phyloP scores from a whole-genome alignment of 78 protist species.

The Dictyostelium discoideum region dicty_2.7 NC_007091.3:2356501-2357000 shows the following conservation, averaged over 20 bases:
- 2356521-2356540: background rate
- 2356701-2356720: conserved; percentile 65
- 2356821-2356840: conserved; percentile 42
- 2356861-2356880: background rate
- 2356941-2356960: conserved; percentile 1
- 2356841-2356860: conserved; percentile 1
- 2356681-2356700: conserved; percentile 56
- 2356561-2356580: conserved; percentile 50
- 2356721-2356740: conserved; percentile 71
- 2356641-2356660: conserved; percentile 48
- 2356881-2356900: background rate
- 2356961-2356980: conserved; percentile 70
- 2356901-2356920: background rate
- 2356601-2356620: conserved; percentile 42
- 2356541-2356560: background rate
- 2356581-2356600: conserved; percentile 37
- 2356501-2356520: background rate
- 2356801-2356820: conserved; percentile 23
- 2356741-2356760: conserved; percentile 65
- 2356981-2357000: conserved; percentile 20
- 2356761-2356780: conserved; percentile 60
- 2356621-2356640: conserved; percentile 42
- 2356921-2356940: background rate
- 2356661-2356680: conserved; percentile 52
- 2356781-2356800: conserved; percentile 44